Evolutionary conservation across 495 filamentous ascomycete genomes (phyloP).

Genomic region (Viridothelium virens): DNA sequence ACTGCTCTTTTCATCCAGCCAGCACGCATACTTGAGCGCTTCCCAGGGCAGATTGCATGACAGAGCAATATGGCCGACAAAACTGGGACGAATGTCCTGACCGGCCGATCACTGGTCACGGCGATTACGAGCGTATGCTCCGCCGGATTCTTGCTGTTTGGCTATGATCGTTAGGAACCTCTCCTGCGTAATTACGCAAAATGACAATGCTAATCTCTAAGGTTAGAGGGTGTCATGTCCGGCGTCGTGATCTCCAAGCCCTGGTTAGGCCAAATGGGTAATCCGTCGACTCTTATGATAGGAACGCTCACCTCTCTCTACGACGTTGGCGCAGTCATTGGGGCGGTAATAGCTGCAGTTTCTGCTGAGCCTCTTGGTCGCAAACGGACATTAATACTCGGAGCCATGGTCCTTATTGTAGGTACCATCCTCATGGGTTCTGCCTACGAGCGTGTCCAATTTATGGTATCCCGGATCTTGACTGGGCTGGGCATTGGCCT

Average conservation of each 20-base stretch:
- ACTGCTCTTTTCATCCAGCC: not conserved
- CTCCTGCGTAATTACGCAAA: not conserved
- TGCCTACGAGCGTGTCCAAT: slow-evolving; percentile 12
- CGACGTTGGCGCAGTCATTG: slow-evolving; percentile 15
- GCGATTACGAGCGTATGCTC: slow-evolving; percentile 14
- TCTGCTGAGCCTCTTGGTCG: slow-evolving; percentile 17
- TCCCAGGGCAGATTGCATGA: not conserved
- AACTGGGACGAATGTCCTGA: slow-evolving; percentile 3
- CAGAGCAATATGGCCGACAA: slow-evolving; percentile 10
- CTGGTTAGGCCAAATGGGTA: slow-evolving; percentile 10
- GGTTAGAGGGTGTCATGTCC: slow-evolving; percentile 17
- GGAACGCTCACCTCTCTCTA: slow-evolving; percentile 14
- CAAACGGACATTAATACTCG: slow-evolving; percentile 15
- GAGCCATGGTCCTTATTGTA: slow-evolving; percentile 13
- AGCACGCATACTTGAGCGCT: not conserved
- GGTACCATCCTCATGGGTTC: slow-evolving; percentile 15
- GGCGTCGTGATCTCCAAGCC: slow-evolving; percentile 14
- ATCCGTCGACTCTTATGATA: slow-evolving; percentile 12
- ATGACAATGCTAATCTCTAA: not conserved
- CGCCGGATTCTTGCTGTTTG: slow-evolving; percentile 15
- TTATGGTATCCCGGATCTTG: slow-evolving; percentile 16
- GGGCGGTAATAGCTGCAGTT: slow-evolving; percentile 14
- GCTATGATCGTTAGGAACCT: slow-evolving; percentile 12
- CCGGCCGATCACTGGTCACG: slow-evolving; percentile 10
- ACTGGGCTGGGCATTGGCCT: slow-evolving; percentile 30